Conservation (phyloP, 2,329 filamentous ascomycete genomes). For the Pyrenophora tritici-repentis region DNA sequence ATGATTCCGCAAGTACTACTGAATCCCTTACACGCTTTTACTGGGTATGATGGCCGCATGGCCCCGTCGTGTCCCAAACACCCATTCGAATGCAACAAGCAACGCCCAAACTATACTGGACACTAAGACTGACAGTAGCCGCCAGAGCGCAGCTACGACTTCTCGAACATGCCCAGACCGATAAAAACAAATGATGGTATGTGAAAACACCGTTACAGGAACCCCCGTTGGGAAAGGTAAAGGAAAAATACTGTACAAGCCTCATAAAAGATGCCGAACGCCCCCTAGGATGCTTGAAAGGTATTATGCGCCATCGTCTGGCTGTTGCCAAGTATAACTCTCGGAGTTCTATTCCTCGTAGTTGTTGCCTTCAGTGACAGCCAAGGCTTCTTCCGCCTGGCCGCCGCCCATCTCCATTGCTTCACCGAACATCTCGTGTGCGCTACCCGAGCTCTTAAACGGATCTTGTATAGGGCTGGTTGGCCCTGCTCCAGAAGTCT, state of each 20-base stretch:
- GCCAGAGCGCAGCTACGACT: neutral
- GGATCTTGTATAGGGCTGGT: slow-evolving; percentile 44
- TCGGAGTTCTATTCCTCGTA: slow-evolving; percentile 38
- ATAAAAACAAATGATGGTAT: slow-evolving; percentile 17
- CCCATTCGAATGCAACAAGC: slow-evolving; percentile 19
- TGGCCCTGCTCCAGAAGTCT: slow-evolving; percentile 35
- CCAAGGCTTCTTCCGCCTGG: slow-evolving; percentile 46
- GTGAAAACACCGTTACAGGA: slow-evolving; percentile 11
- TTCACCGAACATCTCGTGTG: slow-evolving; percentile 45
- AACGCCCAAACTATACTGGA: neutral
- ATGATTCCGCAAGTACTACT: slow-evolving; percentile 7
- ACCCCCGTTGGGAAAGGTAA: neutral
- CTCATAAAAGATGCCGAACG: slow-evolving; percentile 10
- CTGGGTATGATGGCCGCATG: slow-evolving; percentile 24
- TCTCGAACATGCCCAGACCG: neutral
- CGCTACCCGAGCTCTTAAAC: slow-evolving; percentile 46
- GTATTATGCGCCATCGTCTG: slow-evolving; percentile 6
- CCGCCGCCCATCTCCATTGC: slow-evolving; percentile 43
- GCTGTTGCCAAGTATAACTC: neutral
- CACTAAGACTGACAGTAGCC: slow-evolving; percentile 1
- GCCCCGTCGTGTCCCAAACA: slow-evolving; percentile 16
- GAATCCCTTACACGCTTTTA: slow-evolving; percentile 16
- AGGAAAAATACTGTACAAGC: slow-evolving; percentile 9
- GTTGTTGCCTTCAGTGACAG: slow-evolving; percentile 41
- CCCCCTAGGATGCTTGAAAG: slow-evolving; percentile 19